These are phyloP conservation scores for Suillus fuscotomentosus DNA, from an alignment of 768 basidiomycete genomes.

Conservation along the genomic window DNA sequence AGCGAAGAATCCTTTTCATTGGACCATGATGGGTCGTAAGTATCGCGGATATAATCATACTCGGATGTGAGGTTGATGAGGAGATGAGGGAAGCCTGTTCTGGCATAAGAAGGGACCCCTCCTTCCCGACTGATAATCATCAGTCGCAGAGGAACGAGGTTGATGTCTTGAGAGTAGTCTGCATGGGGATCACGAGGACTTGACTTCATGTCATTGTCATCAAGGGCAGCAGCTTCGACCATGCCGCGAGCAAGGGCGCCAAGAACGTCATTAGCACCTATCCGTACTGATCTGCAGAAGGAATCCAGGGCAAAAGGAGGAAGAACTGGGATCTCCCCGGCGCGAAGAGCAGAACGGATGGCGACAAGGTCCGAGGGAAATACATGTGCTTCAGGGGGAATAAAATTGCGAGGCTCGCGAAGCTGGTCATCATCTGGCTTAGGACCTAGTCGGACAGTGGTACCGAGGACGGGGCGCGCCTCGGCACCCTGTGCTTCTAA, in stretches of 20 bases:
- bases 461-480: constrained; percentile 86
- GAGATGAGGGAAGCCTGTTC: constrained; percentile 91
- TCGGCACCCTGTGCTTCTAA: constrained; percentile 84
- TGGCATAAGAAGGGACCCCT: constrained; percentile 96
- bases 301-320: constrained; percentile 92
- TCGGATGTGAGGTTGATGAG: constrained; percentile 93
- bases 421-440: constrained; percentile 49
- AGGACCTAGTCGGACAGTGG: constrained; percentile 82
- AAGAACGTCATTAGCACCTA: constrained; percentile 86
- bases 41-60: constrained; percentile 78
- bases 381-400: constrained; percentile 75
- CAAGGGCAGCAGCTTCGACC: constrained; percentile 52
- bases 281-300: constrained; percentile 79
- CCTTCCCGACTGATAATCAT: constrained; percentile 98
- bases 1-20: constrained; percentile 81
- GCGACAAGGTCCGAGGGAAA: constrained; percentile 76
- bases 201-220: constrained; percentile 38
- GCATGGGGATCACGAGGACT: constrained; percentile 31
- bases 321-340: constrained; percentile 96
- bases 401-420: constrained; percentile 30
- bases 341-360: constrained; percentile 84
- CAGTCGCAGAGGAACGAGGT: constrained; percentile 91
- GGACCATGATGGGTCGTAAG: constrained; percentile 78
- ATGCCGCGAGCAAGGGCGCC: constrained; percentile 86
- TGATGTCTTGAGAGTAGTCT: constrained; percentile 52